phyloP scores from a whole-genome alignment of 495 filamentous ascomycete species.

The Tuber indicum region DNA sequence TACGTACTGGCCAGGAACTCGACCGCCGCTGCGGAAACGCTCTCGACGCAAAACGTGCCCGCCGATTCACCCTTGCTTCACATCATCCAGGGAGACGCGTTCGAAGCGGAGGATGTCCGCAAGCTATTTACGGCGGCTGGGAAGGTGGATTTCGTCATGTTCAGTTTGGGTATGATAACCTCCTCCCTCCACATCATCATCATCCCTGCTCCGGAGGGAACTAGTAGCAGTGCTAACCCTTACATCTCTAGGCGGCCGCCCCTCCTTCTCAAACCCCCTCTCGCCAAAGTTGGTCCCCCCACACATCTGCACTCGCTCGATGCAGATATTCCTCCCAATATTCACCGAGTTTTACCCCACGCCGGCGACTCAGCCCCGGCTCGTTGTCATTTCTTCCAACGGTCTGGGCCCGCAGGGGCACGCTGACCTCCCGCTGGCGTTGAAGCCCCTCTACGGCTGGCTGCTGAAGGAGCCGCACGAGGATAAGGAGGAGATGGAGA shows the following conservation, averaged over 20 bases:
- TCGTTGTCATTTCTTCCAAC: constrained; percentile 39
- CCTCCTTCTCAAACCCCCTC: constrained; percentile 31
- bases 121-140: constrained; percentile 12
- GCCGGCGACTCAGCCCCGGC: constrained; percentile 14
- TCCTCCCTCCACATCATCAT: not conserved
- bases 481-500: constrained; percentile 46
- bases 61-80: constrained; percentile 7
- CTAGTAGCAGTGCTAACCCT: not conserved
- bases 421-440: constrained; percentile 43
- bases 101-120: constrained; percentile 10
- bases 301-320: constrained; percentile 26
- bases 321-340: constrained; percentile 37
- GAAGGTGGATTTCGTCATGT: constrained; percentile 17
- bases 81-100: constrained; percentile 22
- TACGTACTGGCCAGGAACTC: constrained; percentile 17
- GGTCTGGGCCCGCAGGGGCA: constrained; percentile 39
- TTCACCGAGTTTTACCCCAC: constrained; percentile 28
- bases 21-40: not conserved
- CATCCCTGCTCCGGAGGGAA: not conserved
- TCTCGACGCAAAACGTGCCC: not conserved
- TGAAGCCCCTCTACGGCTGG: constrained; percentile 43
- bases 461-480: constrained; percentile 44
- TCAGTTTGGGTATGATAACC: constrained; percentile 14
- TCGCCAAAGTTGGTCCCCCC: constrained; percentile 21
- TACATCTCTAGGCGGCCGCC: constrained; percentile 22